phyloP scores from a whole-genome alignment of 2,329 filamentous ascomycete species.

The Penicillium palitans region DNA sequence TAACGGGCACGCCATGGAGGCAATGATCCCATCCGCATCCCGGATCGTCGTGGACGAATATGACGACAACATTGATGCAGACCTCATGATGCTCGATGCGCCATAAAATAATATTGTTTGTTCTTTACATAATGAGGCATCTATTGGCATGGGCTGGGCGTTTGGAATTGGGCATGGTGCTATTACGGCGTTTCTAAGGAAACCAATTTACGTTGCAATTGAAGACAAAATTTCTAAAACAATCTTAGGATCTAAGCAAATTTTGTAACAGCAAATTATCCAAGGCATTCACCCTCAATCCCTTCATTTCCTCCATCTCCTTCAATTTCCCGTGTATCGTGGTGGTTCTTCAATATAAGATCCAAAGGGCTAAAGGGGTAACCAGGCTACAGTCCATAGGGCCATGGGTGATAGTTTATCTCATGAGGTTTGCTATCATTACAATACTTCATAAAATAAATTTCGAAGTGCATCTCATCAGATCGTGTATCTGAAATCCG shows the following conservation, averaged over 20 bases:
- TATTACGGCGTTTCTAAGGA: conserved; percentile 24
- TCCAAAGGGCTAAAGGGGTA: no score
- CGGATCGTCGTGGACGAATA: conserved; percentile 36
- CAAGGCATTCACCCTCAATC: no score
- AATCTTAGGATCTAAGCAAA: not conserved
- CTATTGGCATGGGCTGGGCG: conserved; percentile 14
- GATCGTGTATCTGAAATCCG: no score
- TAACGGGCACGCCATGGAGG: conserved; percentile 30
- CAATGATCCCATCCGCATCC: conserved; percentile 24
- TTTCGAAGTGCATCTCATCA: no score
- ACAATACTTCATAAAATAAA: no score
- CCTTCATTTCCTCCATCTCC: no score
- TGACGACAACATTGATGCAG: conserved; percentile 47
- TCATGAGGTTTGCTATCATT: no score
- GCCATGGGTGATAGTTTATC: no score
- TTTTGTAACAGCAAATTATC: no score
- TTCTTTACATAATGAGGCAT: conserved; percentile 13
- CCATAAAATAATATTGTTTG: conserved; percentile 23
- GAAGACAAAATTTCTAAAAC: not conserved
- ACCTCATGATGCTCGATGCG: conserved; percentile 45
- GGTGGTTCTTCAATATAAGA: no score
- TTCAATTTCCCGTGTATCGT: no score
- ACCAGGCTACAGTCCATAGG: no score
- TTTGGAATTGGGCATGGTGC: conserved; percentile 22
- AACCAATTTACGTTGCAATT: not conserved